These are phyloP conservation scores for Amaranthus hypochondriacus DNA, from an alignment of 148 eudicot genomes.

Conservation along the genomic window DNA sequence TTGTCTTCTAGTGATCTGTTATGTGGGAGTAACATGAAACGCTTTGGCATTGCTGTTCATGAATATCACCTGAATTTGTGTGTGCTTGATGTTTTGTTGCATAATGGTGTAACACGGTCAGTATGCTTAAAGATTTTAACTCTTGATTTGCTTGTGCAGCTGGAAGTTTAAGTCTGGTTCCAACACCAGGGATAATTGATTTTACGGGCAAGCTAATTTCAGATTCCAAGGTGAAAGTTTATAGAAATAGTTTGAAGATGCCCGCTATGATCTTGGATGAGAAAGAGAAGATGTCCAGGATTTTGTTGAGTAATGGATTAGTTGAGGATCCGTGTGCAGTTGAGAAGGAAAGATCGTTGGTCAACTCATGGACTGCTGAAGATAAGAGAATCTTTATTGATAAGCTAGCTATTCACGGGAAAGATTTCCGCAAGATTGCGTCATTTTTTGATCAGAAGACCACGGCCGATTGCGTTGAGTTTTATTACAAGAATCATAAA, in stretches of 20 bases:
- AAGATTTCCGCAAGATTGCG: conserved; percentile 72
- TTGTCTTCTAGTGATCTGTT: not conserved
- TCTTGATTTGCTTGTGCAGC: conserved; percentile 37
- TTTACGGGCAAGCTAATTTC: conserved; percentile 55
- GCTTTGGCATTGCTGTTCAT: not conserved
- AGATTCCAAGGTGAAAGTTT: conserved; percentile 39
- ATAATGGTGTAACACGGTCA: not conserved
- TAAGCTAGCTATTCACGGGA: conserved; percentile 56
- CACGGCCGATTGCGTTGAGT: conserved; percentile 80
- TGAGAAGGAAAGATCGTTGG: conserved; percentile 70
- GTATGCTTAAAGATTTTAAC: not conserved
- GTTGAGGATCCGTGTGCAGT: conserved; percentile 73
- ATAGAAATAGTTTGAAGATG: conserved; percentile 67
- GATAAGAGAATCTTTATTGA: conserved; percentile 76
- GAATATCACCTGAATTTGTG: not conserved
- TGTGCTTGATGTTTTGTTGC: not conserved
- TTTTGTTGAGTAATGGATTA: conserved; percentile 66
- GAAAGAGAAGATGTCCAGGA: conserved; percentile 50
- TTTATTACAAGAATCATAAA: conserved; percentile 90
- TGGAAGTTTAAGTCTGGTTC: conserved; percentile 41
- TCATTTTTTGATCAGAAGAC: conserved; percentile 81
- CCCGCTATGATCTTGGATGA: conserved; percentile 68
- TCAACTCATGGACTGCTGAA: conserved; percentile 69
- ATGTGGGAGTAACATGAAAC: not conserved
- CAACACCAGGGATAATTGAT: conserved; percentile 39